Base-by-base conservation (phyloP, 768 basidiomycete species). In the Chalciporus piperatus region DNA sequence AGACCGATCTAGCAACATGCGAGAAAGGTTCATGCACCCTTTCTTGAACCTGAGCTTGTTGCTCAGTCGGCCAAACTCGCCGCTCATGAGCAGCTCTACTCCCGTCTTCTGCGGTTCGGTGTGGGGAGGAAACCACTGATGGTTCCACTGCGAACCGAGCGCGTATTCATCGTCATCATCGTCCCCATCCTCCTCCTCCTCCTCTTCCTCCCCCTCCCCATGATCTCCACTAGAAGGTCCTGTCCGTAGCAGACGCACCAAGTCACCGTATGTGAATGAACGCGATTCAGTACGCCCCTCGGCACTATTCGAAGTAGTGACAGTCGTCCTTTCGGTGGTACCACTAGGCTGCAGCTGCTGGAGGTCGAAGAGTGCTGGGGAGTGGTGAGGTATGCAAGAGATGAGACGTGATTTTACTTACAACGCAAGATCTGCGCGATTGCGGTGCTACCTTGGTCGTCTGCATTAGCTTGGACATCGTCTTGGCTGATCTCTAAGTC, bases 1-100 rank as follows among this genome's bases (percentile, higher is more conserved):
- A 20, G 70, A 66, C 42, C 79, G 72, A 40, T 78, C 72, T 35
- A 78, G 61, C 11, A 89, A 62, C 17, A 68, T 59, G 50, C 72
- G 76, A 20, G 82, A 69, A n/a, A 85, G 45, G 54, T 82, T 88
- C 33, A 62, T 62, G 30, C 72, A 60, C 37, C 74, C 70, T 25
- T 67, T 70, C 41, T 73, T 71, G 28, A 71, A 67, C 55, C 69
- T 73, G 13, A 76, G 62, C 62, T 84, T 84, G 48, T 74, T 68
- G 32, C 74, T 72, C 30, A 89, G 73, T 51, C 79, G 70, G 16
- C 92, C 92, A 67, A 93, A 96, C 47, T 93, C 88, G 41, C 92
- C 92, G 58, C 83, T 77, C 57, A 78, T 78, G 10, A 91, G 74
- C 12, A 96, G 74, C 38, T 79, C 74, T 14, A 83, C 60, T 3